Percentiles rank a stretch among this genome's conserved stretches.
phyloP scores from a whole-genome alignment of 1,284 basidiomycete genomes.

The Inonotus obliquus region DNA sequence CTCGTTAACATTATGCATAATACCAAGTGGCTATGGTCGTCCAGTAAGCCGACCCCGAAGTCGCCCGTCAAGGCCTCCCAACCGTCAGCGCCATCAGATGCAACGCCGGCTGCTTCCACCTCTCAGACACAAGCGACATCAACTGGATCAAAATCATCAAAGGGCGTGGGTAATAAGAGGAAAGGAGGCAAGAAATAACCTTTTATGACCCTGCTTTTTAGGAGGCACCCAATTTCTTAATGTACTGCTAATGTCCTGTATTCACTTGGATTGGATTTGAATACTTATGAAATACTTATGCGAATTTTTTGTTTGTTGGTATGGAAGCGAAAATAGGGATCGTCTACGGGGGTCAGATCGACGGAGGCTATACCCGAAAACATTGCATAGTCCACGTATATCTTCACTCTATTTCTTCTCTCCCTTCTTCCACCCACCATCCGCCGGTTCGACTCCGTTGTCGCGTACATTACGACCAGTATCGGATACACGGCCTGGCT shows the following conservation, averaged over 20 bases:
- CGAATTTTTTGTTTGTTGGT: neutral
- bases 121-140: neutral
- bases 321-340: neutral
- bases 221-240: no score
- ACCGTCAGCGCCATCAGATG: neutral
- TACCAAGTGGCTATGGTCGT: constrained; percentile 15
- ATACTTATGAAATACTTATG: neutral
- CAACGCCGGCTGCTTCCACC: constrained; percentile 16
- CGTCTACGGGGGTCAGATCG: neutral
- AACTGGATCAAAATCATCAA: neutral
- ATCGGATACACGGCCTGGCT: neutral
- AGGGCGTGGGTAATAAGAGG: constrained; percentile 9
- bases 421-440: neutral
- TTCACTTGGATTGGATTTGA: neutral
- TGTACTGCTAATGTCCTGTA: neutral
- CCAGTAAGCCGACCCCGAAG: constrained; percentile 6
- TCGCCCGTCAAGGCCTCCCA: constrained; percentile 15
- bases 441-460: neutral
- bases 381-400: neutral
- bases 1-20: constrained; percentile 52
- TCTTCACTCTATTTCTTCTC: neutral
- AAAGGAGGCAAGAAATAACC: constrained; percentile 17
- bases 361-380: no score
- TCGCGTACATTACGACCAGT: neutral
- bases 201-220: neutral